A percentile compares a stretch with the other conserved stretches of the same genome.
Conservation (phyloP, 768 basidiomycete species). For the Termitomyces titanicus region DNA sequence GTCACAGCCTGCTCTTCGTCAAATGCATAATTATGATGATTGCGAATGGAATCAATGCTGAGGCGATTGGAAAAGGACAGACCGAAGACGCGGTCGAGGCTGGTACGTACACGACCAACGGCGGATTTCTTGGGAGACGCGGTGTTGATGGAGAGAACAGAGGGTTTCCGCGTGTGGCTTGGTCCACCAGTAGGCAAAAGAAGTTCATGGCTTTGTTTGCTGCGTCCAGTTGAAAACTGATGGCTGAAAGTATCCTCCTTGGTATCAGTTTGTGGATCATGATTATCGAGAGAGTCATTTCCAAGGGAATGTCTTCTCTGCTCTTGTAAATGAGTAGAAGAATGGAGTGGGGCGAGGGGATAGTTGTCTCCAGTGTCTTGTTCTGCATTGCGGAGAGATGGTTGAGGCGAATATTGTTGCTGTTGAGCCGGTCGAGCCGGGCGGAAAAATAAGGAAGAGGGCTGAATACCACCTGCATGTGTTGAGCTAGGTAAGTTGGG, state of each 20-base stretch:
- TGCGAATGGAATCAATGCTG: slow-evolving; percentile 47
- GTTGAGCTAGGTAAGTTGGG: slow-evolving; percentile 36
- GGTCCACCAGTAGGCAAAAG: slow-evolving; percentile 54
- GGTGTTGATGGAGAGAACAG: slow-evolving; percentile 13
- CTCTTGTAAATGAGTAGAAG: slow-evolving; percentile 1
- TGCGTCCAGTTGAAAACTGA: slow-evolving; percentile 33
- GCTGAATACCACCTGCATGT: slow-evolving; percentile 72
- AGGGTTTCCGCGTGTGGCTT: slow-evolving; percentile 23
- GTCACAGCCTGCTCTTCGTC: slow-evolving; percentile 13
- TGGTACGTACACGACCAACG: slow-evolving; percentile 45
- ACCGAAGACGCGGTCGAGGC: slow-evolving; percentile 58
- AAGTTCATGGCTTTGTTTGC: slow-evolving; percentile 71
- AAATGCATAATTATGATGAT: slow-evolving; percentile 8
- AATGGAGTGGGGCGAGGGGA: slow-evolving; percentile 8
- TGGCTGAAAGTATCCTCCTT: slow-evolving; percentile 4
- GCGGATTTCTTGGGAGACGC: slow-evolving; percentile 19
- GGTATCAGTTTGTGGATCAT: slow-evolving; percentile 3
- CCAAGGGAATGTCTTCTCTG: slow-evolving; percentile 11
- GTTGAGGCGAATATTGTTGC: slow-evolving; percentile 37
- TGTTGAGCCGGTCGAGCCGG: slow-evolving; percentile 59
- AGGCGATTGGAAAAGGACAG: slow-evolving; percentile 45
- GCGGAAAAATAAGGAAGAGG: slow-evolving; percentile 76
- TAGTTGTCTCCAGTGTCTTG: slow-evolving; percentile 8
- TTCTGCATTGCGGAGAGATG: slow-evolving; percentile 24
- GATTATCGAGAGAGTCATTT: slow-evolving; percentile 9